phyloP scores from a whole-genome alignment of 331 rosid genomes.

The Dryas integrifolia region DNA sequence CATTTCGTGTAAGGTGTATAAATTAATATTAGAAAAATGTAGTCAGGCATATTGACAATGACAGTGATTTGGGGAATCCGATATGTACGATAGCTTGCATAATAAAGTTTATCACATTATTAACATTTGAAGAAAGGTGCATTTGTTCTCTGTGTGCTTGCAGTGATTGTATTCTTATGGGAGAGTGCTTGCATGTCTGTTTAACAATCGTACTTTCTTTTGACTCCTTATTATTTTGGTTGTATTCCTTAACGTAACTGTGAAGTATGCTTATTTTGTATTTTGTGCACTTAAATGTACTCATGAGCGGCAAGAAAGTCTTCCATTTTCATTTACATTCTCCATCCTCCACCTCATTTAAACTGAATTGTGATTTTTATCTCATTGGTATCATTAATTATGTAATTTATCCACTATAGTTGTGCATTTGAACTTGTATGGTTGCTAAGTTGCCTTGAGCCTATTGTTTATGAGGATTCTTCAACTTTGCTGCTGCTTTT shows the following conservation, averaged over 20 bases:
- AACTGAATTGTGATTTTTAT: conserved; percentile 3
- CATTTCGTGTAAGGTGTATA: background rate
- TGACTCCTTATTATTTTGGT: background rate
- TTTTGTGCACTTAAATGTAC: background rate
- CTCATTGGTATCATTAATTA: background rate
- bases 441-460: conserved; percentile 12
- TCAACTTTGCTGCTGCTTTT: conserved; percentile 31
- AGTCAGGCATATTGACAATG: background rate
- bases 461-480: conserved; percentile 11
- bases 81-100: background rate
- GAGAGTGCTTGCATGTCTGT: background rate
- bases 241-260: background rate
- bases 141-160: background rate
- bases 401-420: background rate
- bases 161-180: background rate
- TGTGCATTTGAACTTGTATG: conserved; percentile 13
- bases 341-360: background rate
- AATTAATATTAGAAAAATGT: background rate
- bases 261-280: background rate
- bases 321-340: background rate
- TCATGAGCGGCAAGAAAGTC: background rate
- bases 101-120: background rate
- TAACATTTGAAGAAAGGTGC: background rate
- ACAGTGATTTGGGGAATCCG: too few relatives aligned
- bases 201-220: background rate